These are phyloP conservation scores for Aspergillus viridinutans DNA, from an alignment of 2,329 filamentous ascomycete genomes.

Conservation along the genomic window DNA sequence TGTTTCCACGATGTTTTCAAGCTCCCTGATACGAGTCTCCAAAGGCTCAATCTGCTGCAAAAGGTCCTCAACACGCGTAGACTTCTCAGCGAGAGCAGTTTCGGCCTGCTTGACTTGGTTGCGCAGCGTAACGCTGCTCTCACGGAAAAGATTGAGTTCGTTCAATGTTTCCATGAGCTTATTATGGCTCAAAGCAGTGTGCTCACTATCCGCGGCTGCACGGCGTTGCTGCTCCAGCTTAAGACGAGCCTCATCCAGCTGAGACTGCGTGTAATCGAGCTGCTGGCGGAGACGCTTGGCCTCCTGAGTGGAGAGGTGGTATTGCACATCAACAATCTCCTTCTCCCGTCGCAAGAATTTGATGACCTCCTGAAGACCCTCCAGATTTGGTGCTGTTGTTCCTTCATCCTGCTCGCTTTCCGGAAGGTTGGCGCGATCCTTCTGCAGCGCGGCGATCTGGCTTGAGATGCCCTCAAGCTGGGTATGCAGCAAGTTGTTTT, in stretches of 20 bases:
- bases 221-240: conserved; percentile 88
- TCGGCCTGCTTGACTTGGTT: conserved; percentile 80
- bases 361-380: conserved; percentile 84
- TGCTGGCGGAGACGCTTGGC: conserved; percentile 85
- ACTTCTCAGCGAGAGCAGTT: conserved; percentile 69
- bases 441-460: conserved; percentile 76
- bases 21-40: conserved; percentile 71
- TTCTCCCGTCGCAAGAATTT: conserved; percentile 90
- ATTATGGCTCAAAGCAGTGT: conserved; percentile 73
- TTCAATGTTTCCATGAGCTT: conserved; percentile 93
- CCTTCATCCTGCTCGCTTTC: conserved; percentile 50
- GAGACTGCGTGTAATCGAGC: conserved; percentile 76
- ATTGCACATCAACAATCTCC: conserved; percentile 96
- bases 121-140: conserved; percentile 87
- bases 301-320: conserved; percentile 84
- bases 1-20: conserved; percentile 75
- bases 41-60: conserved; percentile 74
- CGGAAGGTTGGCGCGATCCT: conserved; percentile 59
- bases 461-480: conserved; percentile 79
- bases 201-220: conserved; percentile 66
- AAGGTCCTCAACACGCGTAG: conserved; percentile 68
- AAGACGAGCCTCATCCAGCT: conserved; percentile 82
- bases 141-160: conserved; percentile 91
- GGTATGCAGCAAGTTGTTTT: conserved; percentile 85
- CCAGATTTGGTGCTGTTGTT: conserved; percentile 54